Base-by-base conservation (phyloP, 2,329 filamentous ascomycete species). In the Colletotrichum cereale region DNA sequence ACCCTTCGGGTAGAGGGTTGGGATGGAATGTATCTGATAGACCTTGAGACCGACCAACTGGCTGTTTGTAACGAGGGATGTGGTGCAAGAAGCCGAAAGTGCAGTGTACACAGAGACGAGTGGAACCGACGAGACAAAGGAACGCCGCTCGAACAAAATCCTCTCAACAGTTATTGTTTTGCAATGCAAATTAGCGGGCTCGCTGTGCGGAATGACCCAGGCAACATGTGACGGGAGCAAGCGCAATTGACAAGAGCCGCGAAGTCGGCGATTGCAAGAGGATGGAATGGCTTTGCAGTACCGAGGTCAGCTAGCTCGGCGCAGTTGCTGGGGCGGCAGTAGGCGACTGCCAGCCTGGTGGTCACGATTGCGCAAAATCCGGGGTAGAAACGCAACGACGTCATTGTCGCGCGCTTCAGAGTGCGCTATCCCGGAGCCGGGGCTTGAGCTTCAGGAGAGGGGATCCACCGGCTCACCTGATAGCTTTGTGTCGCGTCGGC, bases 361-460 rank as follows among this genome's bases (percentile, higher is more conserved):
- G 36, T 57, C 34, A 57, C 12, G 34, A 57, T 26, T 16, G 55
- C 55, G n/a, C 34, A 29, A 52, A 52, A 62, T 62, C 60, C 60
- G 60, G 60, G 60, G 60, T 62, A 52, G 21, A 14, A 48, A n/a
- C n/a, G 60, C 24, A 52, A 62, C 44, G 60, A 52, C 60, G 60
- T 62, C 60, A 62, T 62, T 47, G 44, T 52, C 47, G 44, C 44
- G 47, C n/a, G 44, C 31, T 38, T 29, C 18, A 38, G n/a, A 12
- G 44, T 18, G 60, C 60, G 60, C 60, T 52, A 36, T 29, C 29
- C 60, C 60, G 24, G 24, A 62, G 10, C 47, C 44, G 60, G 60
- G 31, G 60, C 12, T 2, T 29, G n/a, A 29, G 42, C 31, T n/a
- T 50, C 11, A n/a, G 44, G 31, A 16, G 34, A 8, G 58, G 16